Base-by-base conservation (phyloP, 1,139 yeast species). In the Chernovozyma aurita region DNA sequence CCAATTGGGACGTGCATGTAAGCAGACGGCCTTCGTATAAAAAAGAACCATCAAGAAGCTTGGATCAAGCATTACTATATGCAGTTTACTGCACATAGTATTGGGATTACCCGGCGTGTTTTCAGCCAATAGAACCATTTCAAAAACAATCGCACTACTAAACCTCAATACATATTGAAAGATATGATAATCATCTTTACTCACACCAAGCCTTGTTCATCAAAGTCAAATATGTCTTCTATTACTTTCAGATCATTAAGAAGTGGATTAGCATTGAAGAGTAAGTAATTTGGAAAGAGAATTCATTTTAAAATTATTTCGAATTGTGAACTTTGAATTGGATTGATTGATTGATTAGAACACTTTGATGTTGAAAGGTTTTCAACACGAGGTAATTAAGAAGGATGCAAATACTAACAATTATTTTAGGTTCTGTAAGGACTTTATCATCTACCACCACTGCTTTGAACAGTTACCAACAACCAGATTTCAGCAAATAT, bases 401-500 rank as follows among this genome's bases (percentile, higher is more conserved):
- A n/a, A n/a, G n/a, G n/a, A n/a, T n/a, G n/a, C n/a, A n/a, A n/a
- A 35, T 43, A 45, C 47, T 47, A 39, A 46, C 49, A 21, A 20
- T 31, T 14, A 25, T 38, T 20, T 11, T 45, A 56, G 61, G 51
- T 39, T 54, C 63, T 26, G 45, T 60, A 15, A 65, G 69, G 60
- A 51, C 65, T 40, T 63, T 70, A 53, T 60, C 73, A 38, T 52
- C 71, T 37, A 57, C 83, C 33, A 55, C 80, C 41, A 59, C 76
- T 45, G 64, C 74, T 37, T 67, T 76, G 48, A 76, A 92, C 42
- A 80, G 85, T 53, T 92, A 86, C 76, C 85, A 87, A 64, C 92
- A 94, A 40, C 98, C 97, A 59, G 95, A 92, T 70, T 92, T 76
- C 65, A 74, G 86, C 47, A 81, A 78, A 50, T 86, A 87, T 69